Base-by-base conservation (phyloP, 768 basidiomycete genomes). In the Trametes gibbosa region DNA sequence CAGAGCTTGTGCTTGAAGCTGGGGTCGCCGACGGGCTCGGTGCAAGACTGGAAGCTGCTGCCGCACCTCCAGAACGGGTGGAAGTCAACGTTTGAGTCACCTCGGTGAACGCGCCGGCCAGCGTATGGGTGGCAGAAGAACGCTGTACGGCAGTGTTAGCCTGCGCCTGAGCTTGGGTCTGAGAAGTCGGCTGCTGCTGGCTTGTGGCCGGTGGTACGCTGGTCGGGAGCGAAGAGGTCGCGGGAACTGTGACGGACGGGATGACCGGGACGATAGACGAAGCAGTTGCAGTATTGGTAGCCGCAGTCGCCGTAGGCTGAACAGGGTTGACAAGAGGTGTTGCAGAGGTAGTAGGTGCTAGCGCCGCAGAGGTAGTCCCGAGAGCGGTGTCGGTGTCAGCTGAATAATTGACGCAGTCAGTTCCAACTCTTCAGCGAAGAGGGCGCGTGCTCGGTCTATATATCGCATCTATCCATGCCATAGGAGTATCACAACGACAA, bases 1-100 rank as follows among this genome's bases (percentile, higher is more conserved):
- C 69, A 9, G 63, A 64, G 48, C 69, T 65, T 23, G 66, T 50
- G 9, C 27, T 39, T 5, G 21, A 5, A n/a, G 50, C 50, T 3
- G 23, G 39, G 2, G 53, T 21, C 10, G 62, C 27, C 1, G 55
- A 46, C 19, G 63, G 23, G 63, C 53, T 63, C 14, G 58, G 51
- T 2, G 59, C 49, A 19, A 53, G 37, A 16, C 51, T n/a, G 5
- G 63, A 47, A 2, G 54, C 52, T 4, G 59, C 24, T 1, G 49
- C 32, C 2, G 52, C 42, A 45, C 6, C 47, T 10, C 43, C 27
- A 17, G 39, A 14, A 14, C 56, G 56, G 3, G 40, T 50, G 10
- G 59, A 54, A 25, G 57, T 53, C 29, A 57, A 23, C 37, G 55
- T 56, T 14, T 49, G 39, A 3, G 55, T 56, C 2, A 56, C 47